Evolutionary conservation across 2,329 filamentous ascomycete genomes (phyloP), one percentile per base, ranked within the genome.

Genomic region (Sarocladium oryzae): DNA sequence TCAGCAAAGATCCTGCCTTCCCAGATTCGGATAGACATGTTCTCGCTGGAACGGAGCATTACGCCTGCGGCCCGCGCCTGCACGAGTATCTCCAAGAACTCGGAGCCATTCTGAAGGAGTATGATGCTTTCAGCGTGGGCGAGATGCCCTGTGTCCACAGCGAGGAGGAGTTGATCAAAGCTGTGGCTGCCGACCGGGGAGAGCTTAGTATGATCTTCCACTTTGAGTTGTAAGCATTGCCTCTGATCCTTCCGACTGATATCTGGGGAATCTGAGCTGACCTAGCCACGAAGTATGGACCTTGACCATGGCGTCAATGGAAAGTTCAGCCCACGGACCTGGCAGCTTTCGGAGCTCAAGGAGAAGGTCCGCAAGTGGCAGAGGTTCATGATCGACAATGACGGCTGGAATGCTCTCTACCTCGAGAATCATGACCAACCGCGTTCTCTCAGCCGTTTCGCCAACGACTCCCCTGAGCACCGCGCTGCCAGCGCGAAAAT

Each of bases 191-290:
- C 20, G 75, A 79, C 49, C 72, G 77, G 15, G 72, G 74, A 28
- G 82, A 87, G 60, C 66, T 88, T 40, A 82, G 78, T 62, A 88
- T 88, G 82, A 83, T 88, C 32, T 88, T 88, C 66, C 80, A 86
- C 58, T 88, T 88, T 60, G 84, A 87, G 52, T 70, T 81, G 74
- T 77, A 58, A 59, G 71, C 61, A 20, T 35, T 28, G 20, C 23
- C 26, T n/a, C n/a, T n/a, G n/a, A n/a, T n/a, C n/a, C n/a, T n/a
- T n/a, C n/a, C n/a, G n/a, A n/a, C n/a, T n/a, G n/a, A n/a, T n/a
- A n/a, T n/a, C n/a, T n/a, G n/a, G n/a, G n/a, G n/a, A n/a, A n/a
- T n/a, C n/a, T 9, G n/a, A n/a, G 3, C 9, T 41, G 15, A 2
- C 8, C 3, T 5, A 37, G 45, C 56, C 28, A 30, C 28, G 28